Conservation (phyloP, 768 basidiomycete species). For the Rhodotorula diobovata region DNA sequence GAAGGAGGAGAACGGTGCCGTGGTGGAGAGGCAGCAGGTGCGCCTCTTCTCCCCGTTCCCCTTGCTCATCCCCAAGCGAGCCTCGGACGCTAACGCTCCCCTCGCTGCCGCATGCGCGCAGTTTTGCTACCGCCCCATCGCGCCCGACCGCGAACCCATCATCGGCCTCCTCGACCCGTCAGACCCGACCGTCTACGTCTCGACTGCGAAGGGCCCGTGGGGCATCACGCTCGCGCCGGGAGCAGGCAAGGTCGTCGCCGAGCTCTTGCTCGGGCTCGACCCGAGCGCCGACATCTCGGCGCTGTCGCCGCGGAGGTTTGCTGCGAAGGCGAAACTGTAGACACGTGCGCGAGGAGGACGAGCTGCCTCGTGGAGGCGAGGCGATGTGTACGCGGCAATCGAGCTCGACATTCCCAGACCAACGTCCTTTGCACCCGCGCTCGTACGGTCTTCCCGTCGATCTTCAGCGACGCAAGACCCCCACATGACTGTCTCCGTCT, state of each 20-base stretch:
- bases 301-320: slow-evolving; percentile 12
- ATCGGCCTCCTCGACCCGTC: slow-evolving; percentile 44
- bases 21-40: slow-evolving; percentile 23
- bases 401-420: too few species aligned
- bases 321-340: slow-evolving; percentile 8
- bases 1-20: slow-evolving; percentile 30
- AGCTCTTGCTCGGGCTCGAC: slow-evolving; percentile 3
- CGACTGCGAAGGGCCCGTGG: slow-evolving; percentile 51
- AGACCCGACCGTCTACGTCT: slow-evolving; percentile 43
- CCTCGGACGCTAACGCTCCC: too few species aligned
- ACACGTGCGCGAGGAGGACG: background rate
- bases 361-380: too few species aligned
- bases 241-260: slow-evolving; percentile 24
- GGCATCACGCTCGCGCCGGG: slow-evolving; percentile 41
- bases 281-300: slow-evolving; percentile 16
- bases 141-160: slow-evolving; percentile 46
- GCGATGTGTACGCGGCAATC: too few species aligned
- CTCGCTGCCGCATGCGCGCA: background rate
- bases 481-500: too few species aligned
- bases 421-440: too few species aligned
- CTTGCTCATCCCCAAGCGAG: background rate
- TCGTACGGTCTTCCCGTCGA: too few species aligned
- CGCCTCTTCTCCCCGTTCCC: background rate
- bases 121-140: slow-evolving; percentile 51
- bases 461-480: too few species aligned